Conservation (phyloP, 805 yeast genomes). For the Saccharomycopsis fibuligera region DNA sequence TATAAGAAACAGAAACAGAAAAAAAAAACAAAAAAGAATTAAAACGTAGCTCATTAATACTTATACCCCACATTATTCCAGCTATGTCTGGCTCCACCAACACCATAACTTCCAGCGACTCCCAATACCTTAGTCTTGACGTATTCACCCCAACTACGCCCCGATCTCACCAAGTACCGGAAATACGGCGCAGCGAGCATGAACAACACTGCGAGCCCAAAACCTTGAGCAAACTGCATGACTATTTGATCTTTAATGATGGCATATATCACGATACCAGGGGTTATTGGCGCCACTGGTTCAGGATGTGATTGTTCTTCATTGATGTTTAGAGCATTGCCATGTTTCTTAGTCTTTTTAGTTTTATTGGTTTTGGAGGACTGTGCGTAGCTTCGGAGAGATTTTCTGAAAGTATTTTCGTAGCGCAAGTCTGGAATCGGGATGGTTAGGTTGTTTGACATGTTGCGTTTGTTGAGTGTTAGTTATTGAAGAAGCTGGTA, state of each 20-base stretch:
- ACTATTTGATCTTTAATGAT: constrained; percentile 46
- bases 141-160: constrained; percentile 13
- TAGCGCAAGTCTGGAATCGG: constrained; percentile 60
- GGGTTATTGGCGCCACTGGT: constrained; percentile 38
- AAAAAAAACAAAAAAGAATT: background rate
- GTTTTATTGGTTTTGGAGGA: background rate
- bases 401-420: constrained; percentile 50
- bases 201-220: constrained; percentile 24
- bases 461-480: background rate
- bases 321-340: constrained; percentile 5
- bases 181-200: constrained; percentile 15
- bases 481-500: background rate
- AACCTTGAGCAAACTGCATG: constrained; percentile 55
- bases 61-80: background rate
- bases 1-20: background rate
- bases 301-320: constrained; percentile 7
- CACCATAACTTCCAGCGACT: background rate
- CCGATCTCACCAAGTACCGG: constrained; percentile 9
- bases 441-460: constrained; percentile 3
- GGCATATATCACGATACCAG: constrained; percentile 40
- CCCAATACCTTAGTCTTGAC: constrained; percentile 2
- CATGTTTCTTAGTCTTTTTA: constrained; percentile 20
- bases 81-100: background rate
- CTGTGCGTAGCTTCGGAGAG: constrained; percentile 25
- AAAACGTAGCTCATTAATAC: background rate